Evolutionary conservation across 192 early-diverging fungal species (phyloP).

Genomic region (Backusella circina): DNA sequence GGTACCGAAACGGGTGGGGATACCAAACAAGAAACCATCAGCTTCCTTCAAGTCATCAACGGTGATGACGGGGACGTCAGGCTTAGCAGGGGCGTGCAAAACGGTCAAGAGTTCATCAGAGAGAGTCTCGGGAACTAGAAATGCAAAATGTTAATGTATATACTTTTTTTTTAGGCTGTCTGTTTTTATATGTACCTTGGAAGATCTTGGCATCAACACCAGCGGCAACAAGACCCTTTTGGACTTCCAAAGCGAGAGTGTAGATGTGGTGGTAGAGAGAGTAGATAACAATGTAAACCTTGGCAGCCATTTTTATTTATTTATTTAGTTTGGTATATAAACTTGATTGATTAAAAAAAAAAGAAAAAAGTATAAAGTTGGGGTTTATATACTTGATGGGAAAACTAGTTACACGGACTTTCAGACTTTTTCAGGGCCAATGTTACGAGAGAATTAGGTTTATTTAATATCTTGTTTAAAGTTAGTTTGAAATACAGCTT

Average conservation of each 20-base stretch:
- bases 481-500: not conserved
- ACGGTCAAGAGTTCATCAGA: constrained; percentile 45
- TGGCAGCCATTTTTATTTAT: constrained; percentile 17
- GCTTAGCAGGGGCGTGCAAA: constrained; percentile 48
- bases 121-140: constrained; percentile 48
- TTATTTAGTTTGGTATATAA: not conserved
- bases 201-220: constrained; percentile 35
- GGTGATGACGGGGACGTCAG: constrained; percentile 42
- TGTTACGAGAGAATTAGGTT: not conserved
- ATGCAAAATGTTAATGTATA: not conserved
- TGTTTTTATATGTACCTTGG: constrained; percentile 19
- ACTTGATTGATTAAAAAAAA: not conserved
- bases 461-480: not conserved
- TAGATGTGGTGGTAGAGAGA: constrained; percentile 64
- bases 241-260: constrained; percentile 59
- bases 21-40: constrained; percentile 61
- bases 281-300: constrained; percentile 32
- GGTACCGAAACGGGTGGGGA: constrained; percentile 64
- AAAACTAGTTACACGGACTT: not conserved
- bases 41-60: constrained; percentile 37
- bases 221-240: constrained; percentile 58
- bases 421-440: not conserved
- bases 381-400: not conserved
- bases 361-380: not conserved
- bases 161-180: not conserved